A percentile compares a stretch with the other conserved stretches of the same genome.
These are phyloP conservation scores for Penicillium brevicompactum DNA, from an alignment of 2,329 filamentous ascomycete species.

Conservation along the genomic window DNA sequence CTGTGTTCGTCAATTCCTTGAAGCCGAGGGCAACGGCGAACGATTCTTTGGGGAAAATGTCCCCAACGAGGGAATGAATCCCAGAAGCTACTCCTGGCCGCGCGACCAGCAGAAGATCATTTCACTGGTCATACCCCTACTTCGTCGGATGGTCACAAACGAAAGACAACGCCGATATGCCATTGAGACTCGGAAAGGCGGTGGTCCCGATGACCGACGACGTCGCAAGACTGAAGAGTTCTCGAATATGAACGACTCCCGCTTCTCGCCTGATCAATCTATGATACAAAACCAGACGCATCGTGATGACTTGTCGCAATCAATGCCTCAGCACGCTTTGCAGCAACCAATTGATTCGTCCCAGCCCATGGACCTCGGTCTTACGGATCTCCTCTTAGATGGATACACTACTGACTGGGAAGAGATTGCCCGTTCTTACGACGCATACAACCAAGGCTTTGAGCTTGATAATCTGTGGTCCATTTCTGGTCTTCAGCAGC, in stretches of 20 bases:
- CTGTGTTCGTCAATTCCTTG: conserved; percentile 57
- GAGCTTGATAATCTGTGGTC: conserved; percentile 46
- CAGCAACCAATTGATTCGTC: conserved; percentile 28
- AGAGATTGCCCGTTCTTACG: conserved; percentile 38
- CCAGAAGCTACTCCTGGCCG: conserved; percentile 55
- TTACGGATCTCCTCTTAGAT: conserved; percentile 40
- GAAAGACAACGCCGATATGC: conserved; percentile 61
- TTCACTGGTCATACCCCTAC: conserved; percentile 57
- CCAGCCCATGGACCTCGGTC: conserved; percentile 31
- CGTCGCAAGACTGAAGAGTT: conserved; percentile 40
- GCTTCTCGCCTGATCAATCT: conserved; percentile 33
- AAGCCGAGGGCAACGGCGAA: conserved; percentile 53
- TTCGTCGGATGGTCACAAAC: conserved; percentile 62
- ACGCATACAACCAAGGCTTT: conserved; percentile 41
- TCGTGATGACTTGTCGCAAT: conserved; percentile 24
- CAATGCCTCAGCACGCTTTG: conserved; percentile 24
- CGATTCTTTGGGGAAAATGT: conserved; percentile 55
- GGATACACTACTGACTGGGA: conserved; percentile 45
- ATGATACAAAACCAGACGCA: conserved; percentile 32
- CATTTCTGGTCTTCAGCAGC: conserved; percentile 44
- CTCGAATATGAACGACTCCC: conserved; percentile 28
- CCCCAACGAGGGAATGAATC: conserved; percentile 42
- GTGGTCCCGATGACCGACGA: conserved; percentile 40
- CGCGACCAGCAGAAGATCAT: conserved; percentile 58
- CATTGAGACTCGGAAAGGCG: conserved; percentile 56